These are phyloP conservation scores for Ganoderma multipileum DNA, from an alignment of 1,284 basidiomycete species.

Conservation along the genomic window DNA sequence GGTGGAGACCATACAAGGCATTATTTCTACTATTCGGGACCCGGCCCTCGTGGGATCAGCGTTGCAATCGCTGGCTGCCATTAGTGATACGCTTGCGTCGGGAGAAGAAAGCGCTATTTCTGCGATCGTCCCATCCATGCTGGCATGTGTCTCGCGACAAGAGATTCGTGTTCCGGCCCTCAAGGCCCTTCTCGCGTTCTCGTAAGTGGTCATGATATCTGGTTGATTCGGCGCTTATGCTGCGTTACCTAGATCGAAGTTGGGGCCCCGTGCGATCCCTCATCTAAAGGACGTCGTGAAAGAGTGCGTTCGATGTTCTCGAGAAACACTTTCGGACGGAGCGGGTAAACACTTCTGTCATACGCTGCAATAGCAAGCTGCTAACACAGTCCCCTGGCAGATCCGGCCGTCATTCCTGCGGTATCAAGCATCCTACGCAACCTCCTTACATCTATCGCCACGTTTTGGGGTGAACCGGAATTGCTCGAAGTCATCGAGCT, in stretches of 20 bases:
- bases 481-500: constrained; percentile 62
- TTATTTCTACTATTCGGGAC: constrained; percentile 53
- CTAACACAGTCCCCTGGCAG: constrained; percentile 2
- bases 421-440: constrained; percentile 60
- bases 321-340: constrained; percentile 44
- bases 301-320: constrained; percentile 59
- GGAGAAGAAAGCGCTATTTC: constrained; percentile 75
- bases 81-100: constrained; percentile 61
- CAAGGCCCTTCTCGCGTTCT: constrained; percentile 62
- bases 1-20: constrained; percentile 52
- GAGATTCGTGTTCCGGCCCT: constrained; percentile 51
- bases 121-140: constrained; percentile 61
- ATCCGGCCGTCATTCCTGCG: constrained; percentile 37
- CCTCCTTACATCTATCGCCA: constrained; percentile 67
- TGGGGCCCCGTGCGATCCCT: constrained; percentile 90
- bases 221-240: neutral
- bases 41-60: constrained; percentile 50
- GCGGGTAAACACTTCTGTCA: constrained; percentile 30
- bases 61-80: constrained; percentile 64
- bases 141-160: constrained; percentile 54
- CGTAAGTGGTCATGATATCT: constrained; percentile 49
- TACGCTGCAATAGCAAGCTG: neutral
- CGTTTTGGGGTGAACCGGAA: constrained; percentile 75
- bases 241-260: constrained; percentile 50
- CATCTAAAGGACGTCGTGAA: constrained; percentile 78